A percentile compares a stretch with the other conserved stretches of the same genome.
Evolutionary conservation across 441 rosid genomes (phyloP).

Genomic region (Metrosideros polymorpha): DNA sequence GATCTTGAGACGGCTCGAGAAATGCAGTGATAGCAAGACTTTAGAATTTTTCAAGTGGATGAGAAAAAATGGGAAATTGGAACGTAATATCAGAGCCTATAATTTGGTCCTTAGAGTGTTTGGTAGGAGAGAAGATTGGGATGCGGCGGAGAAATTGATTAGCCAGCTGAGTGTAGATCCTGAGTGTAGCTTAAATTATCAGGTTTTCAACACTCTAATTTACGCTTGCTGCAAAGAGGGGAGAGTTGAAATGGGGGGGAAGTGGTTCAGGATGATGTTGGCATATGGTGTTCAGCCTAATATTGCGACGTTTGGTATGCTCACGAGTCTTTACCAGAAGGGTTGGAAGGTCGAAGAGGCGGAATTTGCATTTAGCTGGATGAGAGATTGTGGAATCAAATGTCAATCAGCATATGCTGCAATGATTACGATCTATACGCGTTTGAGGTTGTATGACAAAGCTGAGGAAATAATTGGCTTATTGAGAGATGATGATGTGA

Average conservation of each 20-base stretch:
- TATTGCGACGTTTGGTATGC: slow-evolving; percentile 80
- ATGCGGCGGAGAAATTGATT: slow-evolving; percentile 42
- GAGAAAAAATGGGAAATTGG: slow-evolving; percentile 53
- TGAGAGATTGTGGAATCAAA: slow-evolving; percentile 53
- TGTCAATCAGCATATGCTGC: slow-evolving; percentile 87
- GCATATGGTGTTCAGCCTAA: slow-evolving; percentile 55
- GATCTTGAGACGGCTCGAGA: slow-evolving; percentile 61
- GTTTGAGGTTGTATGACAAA: slow-evolving; percentile 55
- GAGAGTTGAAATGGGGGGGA: slow-evolving; percentile 34
- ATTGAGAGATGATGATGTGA: slow-evolving; percentile 46
- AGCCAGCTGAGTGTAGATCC: slow-evolving; percentile 21
- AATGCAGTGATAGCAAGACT: slow-evolving; percentile 40
- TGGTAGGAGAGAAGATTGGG: slow-evolving; percentile 69
- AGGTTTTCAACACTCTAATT: slow-evolving; percentile 67
- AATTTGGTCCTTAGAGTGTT: slow-evolving; percentile 65
- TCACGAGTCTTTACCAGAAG: slow-evolving; percentile 73
- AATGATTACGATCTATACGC: slow-evolving; percentile 81
- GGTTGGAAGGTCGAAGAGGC: slow-evolving; percentile 68
- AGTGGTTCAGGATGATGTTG: slow-evolving; percentile 82
- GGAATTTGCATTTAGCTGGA: slow-evolving; percentile 49
- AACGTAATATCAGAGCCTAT: slow-evolving; percentile 51
- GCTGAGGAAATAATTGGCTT: slow-evolving; percentile 62
- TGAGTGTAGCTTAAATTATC: slow-evolving; percentile 31
- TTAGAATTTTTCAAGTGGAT: slow-evolving; percentile 74
- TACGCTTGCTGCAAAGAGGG: slow-evolving; percentile 53